Percentiles rank a stretch among this genome's conserved stretches.
These are phyloP conservation scores for Aspergillus mulundensis DNA, from an alignment of 495 filamentous ascomycete species.

Conservation along the genomic window DNA sequence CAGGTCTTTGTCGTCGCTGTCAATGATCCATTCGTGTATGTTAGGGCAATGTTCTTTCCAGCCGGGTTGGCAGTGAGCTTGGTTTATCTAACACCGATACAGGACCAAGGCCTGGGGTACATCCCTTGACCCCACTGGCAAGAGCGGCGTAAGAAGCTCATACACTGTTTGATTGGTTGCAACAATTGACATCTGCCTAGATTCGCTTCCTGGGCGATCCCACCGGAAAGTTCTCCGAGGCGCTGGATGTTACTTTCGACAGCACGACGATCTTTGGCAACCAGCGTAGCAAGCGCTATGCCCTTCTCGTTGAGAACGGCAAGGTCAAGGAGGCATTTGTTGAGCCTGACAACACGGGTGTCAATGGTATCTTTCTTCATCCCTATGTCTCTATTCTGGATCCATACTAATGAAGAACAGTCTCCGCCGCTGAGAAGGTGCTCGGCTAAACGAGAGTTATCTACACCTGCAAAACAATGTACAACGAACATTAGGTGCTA, in stretches of 20 bases:
- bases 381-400: background rate
- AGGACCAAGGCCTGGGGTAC: conserved; percentile 87
- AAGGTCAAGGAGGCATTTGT: conserved; percentile 72
- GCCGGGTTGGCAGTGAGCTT: background rate
- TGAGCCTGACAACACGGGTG: conserved; percentile 91
- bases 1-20: conserved; percentile 82
- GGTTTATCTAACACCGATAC: background rate
- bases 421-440: conserved; percentile 70
- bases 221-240: conserved; percentile 73
- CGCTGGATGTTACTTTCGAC: conserved; percentile 81
- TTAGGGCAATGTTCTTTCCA: conserved; percentile 1
- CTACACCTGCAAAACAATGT: background rate
- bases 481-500: background rate
- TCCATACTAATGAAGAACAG: conserved; percentile 30
- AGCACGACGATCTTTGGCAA: conserved; percentile 80
- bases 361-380: conserved; percentile 54
- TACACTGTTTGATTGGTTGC: background rate
- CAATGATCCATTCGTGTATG: conserved; percentile 95
- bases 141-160: conserved; percentile 64
- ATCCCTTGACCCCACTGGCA: conserved; percentile 63
- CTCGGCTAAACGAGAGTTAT: conserved; percentile 43
- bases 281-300: conserved; percentile 83
- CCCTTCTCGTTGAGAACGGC: conserved; percentile 71
- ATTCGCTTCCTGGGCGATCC: conserved; percentile 93
- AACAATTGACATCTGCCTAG: conserved; percentile 26